phyloP scores from a whole-genome alignment of 148 eudicot genomes.

The Arctostaphylos glauca region DNA sequence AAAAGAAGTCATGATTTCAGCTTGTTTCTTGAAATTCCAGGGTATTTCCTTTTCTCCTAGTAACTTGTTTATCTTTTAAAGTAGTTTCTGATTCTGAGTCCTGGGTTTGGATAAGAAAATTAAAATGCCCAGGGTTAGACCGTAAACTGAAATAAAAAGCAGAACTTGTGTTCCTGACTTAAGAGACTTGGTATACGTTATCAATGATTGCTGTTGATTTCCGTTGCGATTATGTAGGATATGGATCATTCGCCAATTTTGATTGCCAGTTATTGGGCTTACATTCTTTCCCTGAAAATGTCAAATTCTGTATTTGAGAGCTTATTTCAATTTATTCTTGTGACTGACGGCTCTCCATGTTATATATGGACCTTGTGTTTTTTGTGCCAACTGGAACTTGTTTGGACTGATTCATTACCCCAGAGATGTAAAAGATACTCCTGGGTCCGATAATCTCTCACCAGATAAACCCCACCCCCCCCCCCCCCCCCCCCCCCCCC shows the following conservation, averaged over 20 bases:
- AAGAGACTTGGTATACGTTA: background rate
- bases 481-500: background rate
- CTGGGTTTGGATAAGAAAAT: background rate
- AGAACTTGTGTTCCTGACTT: background rate
- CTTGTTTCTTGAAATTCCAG: slow-evolving; percentile 79
- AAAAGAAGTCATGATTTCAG: slow-evolving; percentile 90
- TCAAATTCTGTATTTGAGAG: background rate
- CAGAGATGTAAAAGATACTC: background rate
- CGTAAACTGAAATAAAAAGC: background rate
- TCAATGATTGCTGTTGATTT: background rate
- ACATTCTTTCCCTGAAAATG: background rate
- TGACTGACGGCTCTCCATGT: background rate
- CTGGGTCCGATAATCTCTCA: background rate
- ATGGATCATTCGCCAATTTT: background rate
- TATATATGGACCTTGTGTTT: background rate
- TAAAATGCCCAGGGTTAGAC: background rate
- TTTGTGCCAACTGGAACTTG: background rate
- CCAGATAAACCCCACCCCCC: background rate
- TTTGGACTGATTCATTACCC: background rate
- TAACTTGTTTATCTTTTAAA: slow-evolving; percentile 2
- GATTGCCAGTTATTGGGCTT: background rate
- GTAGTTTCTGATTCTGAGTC: background rate
- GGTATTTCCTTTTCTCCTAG: slow-evolving; percentile 44
- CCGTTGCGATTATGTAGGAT: background rate
- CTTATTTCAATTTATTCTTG: background rate